Evolutionary conservation across 495 filamentous ascomycete species (phyloP).

Genomic region (Tirmania nivea): DNA sequence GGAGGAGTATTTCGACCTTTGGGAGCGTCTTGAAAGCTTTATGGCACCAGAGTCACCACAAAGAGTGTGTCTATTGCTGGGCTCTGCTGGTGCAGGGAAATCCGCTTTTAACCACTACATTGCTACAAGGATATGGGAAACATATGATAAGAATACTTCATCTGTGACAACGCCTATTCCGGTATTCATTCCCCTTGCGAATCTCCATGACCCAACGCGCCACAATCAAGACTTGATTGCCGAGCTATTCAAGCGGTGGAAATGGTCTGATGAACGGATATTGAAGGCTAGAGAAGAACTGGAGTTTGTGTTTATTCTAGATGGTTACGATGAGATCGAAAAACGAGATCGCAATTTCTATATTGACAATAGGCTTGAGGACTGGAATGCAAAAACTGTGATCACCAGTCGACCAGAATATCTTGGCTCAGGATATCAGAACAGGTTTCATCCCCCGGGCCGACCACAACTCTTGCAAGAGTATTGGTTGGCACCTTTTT

Average conservation of each 20-base stretch:
- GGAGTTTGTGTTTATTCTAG: neutral
- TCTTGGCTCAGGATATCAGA: neutral
- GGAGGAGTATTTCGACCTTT: neutral
- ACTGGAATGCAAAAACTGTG: neutral
- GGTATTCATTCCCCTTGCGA: neutral
- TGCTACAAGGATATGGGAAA: neutral
- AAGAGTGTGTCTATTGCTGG: neutral
- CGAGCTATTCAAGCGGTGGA: neutral
- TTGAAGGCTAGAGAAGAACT: neutral
- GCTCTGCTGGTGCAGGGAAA: neutral
- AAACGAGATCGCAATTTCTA: neutral
- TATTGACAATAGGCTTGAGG: neutral
- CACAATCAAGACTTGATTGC: neutral
- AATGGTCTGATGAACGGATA: neutral
- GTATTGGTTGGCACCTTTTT: neutral
- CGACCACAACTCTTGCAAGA: neutral
- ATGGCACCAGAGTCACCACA: neutral
- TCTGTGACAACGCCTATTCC: neutral
- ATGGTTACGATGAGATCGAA: neutral
- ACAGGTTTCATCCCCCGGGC: neutral
- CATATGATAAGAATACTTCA: neutral
- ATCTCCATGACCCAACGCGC: neutral
- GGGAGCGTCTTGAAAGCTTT: neutral
- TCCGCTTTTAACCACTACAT: neutral
- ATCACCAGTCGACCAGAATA: neutral